Evolutionary conservation across 1,284 basidiomycete genomes (phyloP).

Genomic region (Cutaneotrichosporon cyanovorans): DNA sequence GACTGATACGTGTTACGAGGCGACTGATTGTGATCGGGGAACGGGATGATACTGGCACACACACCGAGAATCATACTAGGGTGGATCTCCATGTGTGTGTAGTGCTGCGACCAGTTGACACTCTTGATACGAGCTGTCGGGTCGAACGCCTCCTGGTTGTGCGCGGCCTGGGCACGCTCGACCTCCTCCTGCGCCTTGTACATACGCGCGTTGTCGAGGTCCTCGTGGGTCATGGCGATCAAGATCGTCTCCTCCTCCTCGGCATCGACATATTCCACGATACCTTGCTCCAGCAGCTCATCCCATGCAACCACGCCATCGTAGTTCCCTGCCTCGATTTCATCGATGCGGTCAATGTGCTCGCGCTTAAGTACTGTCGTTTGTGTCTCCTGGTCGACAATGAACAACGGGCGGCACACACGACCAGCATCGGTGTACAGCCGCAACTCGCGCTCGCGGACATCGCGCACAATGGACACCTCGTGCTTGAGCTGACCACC

Average conservation of each 20-base stretch:
- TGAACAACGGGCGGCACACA: slow-evolving; percentile 92
- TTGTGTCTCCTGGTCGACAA: slow-evolving; percentile 75
- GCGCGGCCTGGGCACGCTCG: slow-evolving; percentile 49
- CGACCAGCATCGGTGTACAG: slow-evolving; percentile 95
- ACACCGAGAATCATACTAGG: slow-evolving; percentile 98
- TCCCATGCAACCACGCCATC: slow-evolving; percentile 66
- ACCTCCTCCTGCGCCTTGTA: slow-evolving; percentile 29
- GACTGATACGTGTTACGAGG: slow-evolving; percentile 99
- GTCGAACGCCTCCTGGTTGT: slow-evolving; percentile 56
- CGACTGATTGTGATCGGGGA: slow-evolving; percentile 98
- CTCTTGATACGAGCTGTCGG: slow-evolving; percentile 81
- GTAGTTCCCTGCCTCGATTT: slow-evolving; percentile 48
- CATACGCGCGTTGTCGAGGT: slow-evolving; percentile 66
- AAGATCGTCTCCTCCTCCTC: slow-evolving; percentile 99
- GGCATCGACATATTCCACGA: slow-evolving; percentile 92
- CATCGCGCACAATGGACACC: slow-evolving; percentile 94
- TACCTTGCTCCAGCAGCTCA: slow-evolving; percentile 73
- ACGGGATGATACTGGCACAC: slow-evolving; percentile 97
- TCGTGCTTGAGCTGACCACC: slow-evolving; percentile 95
- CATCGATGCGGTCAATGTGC: slow-evolving; percentile 57
- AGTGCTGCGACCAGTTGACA: slow-evolving; percentile 72
- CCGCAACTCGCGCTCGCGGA: slow-evolving; percentile 87
- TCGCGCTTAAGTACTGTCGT: slow-evolving; percentile 75
- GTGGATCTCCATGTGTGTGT: slow-evolving; percentile 99
- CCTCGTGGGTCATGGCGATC: slow-evolving; percentile 98